Evolutionary conservation across 1,284 basidiomycete genomes (phyloP).

Genomic region (Phellinidium pouzarii): DNA sequence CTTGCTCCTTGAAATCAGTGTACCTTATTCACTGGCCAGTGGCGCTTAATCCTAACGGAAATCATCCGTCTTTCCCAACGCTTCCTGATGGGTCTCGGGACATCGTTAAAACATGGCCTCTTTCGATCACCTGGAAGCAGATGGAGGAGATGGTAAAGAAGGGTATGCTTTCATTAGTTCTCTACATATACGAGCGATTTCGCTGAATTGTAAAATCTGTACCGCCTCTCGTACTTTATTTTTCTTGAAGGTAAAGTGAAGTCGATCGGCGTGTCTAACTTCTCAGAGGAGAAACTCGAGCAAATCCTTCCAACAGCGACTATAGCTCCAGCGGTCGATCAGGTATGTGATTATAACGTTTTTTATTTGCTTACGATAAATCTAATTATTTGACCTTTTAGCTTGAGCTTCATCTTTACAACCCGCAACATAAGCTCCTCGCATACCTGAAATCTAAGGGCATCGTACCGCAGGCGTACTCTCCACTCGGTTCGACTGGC

Average conservation of each 20-base stretch:
- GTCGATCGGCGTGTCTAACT: constrained; percentile 57
- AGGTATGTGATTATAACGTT: constrained; percentile 33
- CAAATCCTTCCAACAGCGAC: constrained; percentile 52
- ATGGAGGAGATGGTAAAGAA: constrained; percentile 66
- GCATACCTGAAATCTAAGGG: constrained; percentile 54
- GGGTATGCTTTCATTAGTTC: constrained; percentile 32
- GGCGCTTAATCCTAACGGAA: constrained; percentile 46
- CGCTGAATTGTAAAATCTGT: background rate
- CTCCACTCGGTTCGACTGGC: constrained; percentile 49
- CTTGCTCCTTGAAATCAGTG: background rate
- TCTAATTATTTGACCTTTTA: background rate
- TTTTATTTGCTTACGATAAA: background rate
- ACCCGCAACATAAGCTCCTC: constrained; percentile 57
- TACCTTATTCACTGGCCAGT: constrained; percentile 40
- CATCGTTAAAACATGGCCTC: constrained; percentile 36
- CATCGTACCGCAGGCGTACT: constrained; percentile 70
- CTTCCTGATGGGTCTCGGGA: constrained; percentile 45
- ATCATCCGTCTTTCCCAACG: constrained; percentile 15
- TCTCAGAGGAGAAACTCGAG: constrained; percentile 55
- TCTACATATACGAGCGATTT: too few species aligned
- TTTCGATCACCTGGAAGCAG: constrained; percentile 64
- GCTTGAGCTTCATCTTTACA: constrained; percentile 66
- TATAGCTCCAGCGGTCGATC: constrained; percentile 72
- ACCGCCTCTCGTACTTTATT: constrained; percentile 18
- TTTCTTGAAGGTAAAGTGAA: constrained; percentile 9